These are phyloP conservation scores for Populus hybrid DNA, from an alignment of 441 rosid species.

Conservation along the genomic window DNA sequence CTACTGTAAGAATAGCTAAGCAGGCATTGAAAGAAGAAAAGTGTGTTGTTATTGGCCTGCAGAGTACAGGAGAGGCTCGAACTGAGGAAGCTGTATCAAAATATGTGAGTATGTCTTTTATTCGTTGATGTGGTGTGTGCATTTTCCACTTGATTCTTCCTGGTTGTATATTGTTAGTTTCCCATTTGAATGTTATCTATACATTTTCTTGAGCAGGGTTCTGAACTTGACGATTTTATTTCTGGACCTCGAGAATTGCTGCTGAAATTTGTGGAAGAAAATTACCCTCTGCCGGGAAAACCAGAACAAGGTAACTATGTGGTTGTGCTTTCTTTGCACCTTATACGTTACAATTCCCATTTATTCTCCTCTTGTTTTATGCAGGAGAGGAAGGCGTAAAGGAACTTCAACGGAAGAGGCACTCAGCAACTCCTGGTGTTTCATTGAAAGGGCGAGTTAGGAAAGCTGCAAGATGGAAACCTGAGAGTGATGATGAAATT, in stretches of 20 bases:
- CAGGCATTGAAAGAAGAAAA: conserved; percentile 71
- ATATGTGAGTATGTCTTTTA: conserved; percentile 60
- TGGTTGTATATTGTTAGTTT: neutral
- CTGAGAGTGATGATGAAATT: conserved; percentile 85
- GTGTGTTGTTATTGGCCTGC: conserved; percentile 98
- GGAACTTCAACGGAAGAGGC: conserved; percentile 95
- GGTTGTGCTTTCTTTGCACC: conserved; percentile 22
- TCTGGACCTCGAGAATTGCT: conserved; percentile 98
- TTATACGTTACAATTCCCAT: conserved; percentile 11
- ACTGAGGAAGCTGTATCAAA: conserved; percentile 99
- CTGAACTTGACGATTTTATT: conserved; percentile 97
- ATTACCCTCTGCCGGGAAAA: conserved; percentile 93
- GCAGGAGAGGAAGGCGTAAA: conserved; percentile 85
- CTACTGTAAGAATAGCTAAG: conserved; percentile 78
- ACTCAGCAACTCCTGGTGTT: conserved; percentile 85
- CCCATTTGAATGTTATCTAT: conserved; percentile 4
- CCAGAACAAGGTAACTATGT: conserved; percentile 83
- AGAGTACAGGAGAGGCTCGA: conserved; percentile 99
- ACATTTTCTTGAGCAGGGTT: conserved; percentile 50
- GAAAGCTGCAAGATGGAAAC: conserved; percentile 89
- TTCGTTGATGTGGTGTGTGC: conserved; percentile 15
- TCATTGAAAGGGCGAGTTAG: conserved; percentile 94
- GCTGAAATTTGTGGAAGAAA: conserved; percentile 97
- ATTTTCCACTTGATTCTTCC: conserved; percentile 16
- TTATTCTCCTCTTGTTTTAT: conserved; percentile 18